These are phyloP conservation scores for Aspergillaceae sp. DNA, from an alignment of 2,329 filamentous ascomycete genomes.

Conservation along the genomic window DNA sequence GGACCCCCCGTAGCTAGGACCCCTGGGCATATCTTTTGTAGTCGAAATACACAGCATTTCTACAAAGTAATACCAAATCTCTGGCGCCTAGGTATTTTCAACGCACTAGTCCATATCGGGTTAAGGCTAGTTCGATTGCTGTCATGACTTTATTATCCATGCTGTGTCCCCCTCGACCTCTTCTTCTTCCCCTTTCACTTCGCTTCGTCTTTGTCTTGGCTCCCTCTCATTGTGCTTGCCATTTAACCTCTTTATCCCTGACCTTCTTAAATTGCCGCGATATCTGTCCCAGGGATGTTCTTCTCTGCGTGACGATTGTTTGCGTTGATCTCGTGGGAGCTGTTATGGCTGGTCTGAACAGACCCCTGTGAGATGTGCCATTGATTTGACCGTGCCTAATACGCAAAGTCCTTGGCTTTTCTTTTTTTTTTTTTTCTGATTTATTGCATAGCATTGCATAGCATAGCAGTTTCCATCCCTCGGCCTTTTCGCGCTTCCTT, in stretches of 20 bases:
- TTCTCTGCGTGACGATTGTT: background rate
- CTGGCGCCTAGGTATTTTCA: background rate
- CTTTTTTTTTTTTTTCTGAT: background rate
- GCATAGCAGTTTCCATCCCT: background rate
- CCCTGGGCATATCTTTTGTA: too few relatives aligned
- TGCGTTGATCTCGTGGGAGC: background rate
- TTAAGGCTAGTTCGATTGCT: slow-evolving; percentile 1
- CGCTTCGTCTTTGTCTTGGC: background rate
- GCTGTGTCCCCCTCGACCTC: background rate
- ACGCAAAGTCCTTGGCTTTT: background rate
- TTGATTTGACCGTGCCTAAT: background rate
- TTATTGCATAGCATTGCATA: slow-evolving; percentile 1
- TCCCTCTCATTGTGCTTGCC: background rate
- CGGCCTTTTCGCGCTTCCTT: background rate
- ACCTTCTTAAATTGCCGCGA: background rate
- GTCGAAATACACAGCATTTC: too few relatives aligned
- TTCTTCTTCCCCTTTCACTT: background rate
- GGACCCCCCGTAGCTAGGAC: too few relatives aligned
- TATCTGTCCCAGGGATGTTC: background rate
- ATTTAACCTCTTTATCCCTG: background rate
- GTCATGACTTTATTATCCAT: background rate
- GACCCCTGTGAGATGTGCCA: background rate
- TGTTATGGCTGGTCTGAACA: background rate
- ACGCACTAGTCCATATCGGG: background rate
- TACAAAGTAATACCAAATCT: background rate